A percentile compares a stretch with the other conserved stretches of the same genome.
These are phyloP conservation scores for Neofusicoccum sp. DNA, from an alignment of 2,329 filamentous ascomycete species.

Conservation along the genomic window DNA sequence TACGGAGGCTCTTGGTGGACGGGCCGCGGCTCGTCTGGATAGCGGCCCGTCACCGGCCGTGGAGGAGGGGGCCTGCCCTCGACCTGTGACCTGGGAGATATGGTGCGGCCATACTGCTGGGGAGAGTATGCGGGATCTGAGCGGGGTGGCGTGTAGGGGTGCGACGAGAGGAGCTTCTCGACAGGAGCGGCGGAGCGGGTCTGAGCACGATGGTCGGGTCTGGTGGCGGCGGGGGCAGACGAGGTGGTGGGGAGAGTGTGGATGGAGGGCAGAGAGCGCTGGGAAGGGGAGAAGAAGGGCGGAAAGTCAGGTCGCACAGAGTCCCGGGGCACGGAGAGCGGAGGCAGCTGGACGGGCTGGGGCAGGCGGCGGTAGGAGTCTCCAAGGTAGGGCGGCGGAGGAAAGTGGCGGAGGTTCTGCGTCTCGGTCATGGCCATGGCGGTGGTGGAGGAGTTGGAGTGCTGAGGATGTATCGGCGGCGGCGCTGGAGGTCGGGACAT, in stretches of 20 bases:
- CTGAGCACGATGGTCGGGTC: constrained; percentile 28
- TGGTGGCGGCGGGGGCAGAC: constrained; percentile 6
- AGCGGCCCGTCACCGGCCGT: constrained; percentile 22
- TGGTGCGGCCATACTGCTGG: constrained; percentile 31
- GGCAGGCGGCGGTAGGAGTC: constrained; percentile 40
- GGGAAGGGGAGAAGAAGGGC: constrained; percentile 31
- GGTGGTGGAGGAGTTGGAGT: constrained; percentile 31
- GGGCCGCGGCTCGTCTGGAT: constrained; percentile 33
- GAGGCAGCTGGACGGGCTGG: constrained; percentile 41
- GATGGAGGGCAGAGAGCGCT: constrained; percentile 36
- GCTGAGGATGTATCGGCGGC: constrained; percentile 42
- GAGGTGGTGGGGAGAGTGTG: constrained; percentile 28
- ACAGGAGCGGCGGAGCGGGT: constrained; percentile 33
- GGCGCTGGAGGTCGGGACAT: constrained; percentile 42
- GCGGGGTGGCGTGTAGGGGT: constrained; percentile 40
- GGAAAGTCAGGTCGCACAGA: constrained; percentile 36
- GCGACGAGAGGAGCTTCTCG: constrained; percentile 35
- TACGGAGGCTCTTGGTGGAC: constrained; percentile 34
- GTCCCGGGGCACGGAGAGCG: constrained; percentile 38
- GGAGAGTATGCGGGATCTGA: constrained; percentile 36
- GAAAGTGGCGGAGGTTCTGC: constrained; percentile 43
- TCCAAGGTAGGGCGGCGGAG: constrained; percentile 39
- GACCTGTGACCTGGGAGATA: constrained; percentile 36
- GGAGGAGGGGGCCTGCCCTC: not conserved
- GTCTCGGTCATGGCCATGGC: constrained; percentile 44